These are phyloP conservation scores for Patellifolia procumbens DNA, from an alignment of 179 eudicot genomes.

Conservation along the genomic window DNA sequence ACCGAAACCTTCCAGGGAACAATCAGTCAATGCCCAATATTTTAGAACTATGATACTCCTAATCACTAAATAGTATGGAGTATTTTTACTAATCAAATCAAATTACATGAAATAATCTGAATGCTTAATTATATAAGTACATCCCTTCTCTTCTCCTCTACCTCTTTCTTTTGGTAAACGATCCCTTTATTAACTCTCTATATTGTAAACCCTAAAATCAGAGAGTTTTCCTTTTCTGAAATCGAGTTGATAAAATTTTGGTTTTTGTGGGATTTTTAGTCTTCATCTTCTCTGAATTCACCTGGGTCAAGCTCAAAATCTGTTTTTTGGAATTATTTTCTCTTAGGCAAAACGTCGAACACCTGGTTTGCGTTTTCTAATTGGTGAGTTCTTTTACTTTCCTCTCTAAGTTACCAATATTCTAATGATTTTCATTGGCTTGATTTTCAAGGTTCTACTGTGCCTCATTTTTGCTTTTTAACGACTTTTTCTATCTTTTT, in stretches of 20 bases:
- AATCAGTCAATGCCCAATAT: neutral
- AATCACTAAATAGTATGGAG: too few relatives aligned
- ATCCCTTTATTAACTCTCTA: neutral
- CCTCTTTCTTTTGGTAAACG: conserved; percentile 9
- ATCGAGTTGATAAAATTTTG: neutral
- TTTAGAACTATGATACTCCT: neutral
- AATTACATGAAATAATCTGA: conserved; percentile 6
- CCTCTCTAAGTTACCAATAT: neutral
- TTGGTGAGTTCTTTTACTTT: conserved; percentile 15
- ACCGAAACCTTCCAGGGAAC: too few relatives aligned
- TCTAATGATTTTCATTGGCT: conserved; percentile 20
- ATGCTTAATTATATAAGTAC: neutral
- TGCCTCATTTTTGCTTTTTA: conserved; percentile 15
- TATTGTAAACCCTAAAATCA: conserved; percentile 22
- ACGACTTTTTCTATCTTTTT: conserved; percentile 8
- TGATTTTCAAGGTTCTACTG: conserved; percentile 17
- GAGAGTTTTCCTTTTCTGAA: conserved; percentile 4
- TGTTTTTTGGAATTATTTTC: conserved; percentile 3
- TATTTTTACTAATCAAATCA: neutral
- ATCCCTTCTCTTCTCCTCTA: neutral
- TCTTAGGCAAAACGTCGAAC: conserved; percentile 25
- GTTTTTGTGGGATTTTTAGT: neutral
- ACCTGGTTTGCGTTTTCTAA: conserved; percentile 20
- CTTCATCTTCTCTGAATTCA: neutral
- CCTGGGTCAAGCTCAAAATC: conserved; percentile 13